These are phyloP conservation scores for Mollisia scopiformis DNA, from an alignment of 2,329 filamentous ascomycete species.

Conservation along the genomic window DNA sequence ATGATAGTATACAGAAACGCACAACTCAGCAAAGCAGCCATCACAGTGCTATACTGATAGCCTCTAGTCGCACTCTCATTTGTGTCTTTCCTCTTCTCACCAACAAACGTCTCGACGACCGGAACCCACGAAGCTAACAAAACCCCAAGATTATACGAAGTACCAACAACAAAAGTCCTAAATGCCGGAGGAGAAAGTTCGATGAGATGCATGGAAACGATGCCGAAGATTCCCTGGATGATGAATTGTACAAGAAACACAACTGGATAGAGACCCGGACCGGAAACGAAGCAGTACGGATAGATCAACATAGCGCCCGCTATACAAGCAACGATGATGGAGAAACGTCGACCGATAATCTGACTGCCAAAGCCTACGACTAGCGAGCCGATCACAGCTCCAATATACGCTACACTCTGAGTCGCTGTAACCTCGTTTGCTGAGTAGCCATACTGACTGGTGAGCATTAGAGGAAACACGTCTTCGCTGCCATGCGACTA, in stretches of 20 bases:
- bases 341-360: constrained; percentile 69
- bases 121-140: constrained; percentile 73
- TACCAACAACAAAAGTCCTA: constrained; percentile 70
- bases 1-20: background rate
- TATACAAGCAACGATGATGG: constrained; percentile 65
- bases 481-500: constrained; percentile 41
- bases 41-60: background rate
- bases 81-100: constrained; percentile 70
- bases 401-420: constrained; percentile 71
- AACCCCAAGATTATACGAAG: constrained; percentile 75
- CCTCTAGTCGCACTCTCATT: background rate
- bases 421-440: constrained; percentile 61
- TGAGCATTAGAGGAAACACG: constrained; percentile 61
- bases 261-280: constrained; percentile 70
- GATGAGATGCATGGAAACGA: constrained; percentile 74
- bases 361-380: constrained; percentile 68
- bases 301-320: constrained; percentile 79
- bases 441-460: constrained; percentile 54
- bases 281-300: constrained; percentile 75
- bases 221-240: constrained; percentile 77
- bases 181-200: constrained; percentile 72
- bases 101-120: constrained; percentile 76
- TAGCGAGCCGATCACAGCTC: constrained; percentile 68
- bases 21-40: background rate
- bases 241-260: constrained; percentile 86